Percentiles rank a stretch among this genome's conserved stretches.
These are phyloP conservation scores for Amborella trichopoda DNA, from an alignment of 164 flowering plant species.

Conservation along the genomic window DNA sequence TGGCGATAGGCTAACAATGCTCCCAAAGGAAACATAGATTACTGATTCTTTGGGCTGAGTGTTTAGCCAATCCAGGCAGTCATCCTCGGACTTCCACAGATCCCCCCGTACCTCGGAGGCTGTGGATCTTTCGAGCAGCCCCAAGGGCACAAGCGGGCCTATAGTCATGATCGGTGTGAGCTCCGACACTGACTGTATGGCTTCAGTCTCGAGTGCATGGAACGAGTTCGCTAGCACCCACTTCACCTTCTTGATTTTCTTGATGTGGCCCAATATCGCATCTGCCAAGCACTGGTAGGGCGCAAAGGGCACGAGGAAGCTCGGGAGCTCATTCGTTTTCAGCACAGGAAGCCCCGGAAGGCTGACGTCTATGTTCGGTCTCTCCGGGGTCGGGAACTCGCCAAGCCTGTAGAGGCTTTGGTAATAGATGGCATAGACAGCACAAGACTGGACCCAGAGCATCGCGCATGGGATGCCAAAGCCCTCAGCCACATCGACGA, in stretches of 20 bases:
- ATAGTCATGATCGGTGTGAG: conserved; percentile 32
- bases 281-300: conserved; percentile 13
- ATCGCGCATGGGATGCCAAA: conserved; percentile 38
- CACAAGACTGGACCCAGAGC: conserved; percentile 61
- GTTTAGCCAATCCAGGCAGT: conserved; percentile 2
- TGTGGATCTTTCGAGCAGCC: not conserved
- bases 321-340: conserved; percentile 47
- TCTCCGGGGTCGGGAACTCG: not conserved
- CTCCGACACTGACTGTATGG: conserved; percentile 26
- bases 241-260: conserved; percentile 35
- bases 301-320: conserved; percentile 40
- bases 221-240: conserved; percentile 56
- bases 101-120: not conserved
- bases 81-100: not conserved
- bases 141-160: conserved; percentile 36
- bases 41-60: conserved; percentile 1
- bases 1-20: not conserved
- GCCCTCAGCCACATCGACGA: conserved; percentile 35
- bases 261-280: conserved; percentile 32
- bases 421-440: conserved; percentile 40
- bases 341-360: conserved; percentile 47
- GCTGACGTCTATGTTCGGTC: not conserved
- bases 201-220: conserved; percentile 50
- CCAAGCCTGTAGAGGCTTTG: conserved; percentile 17
- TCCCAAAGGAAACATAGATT: conserved; percentile 3